Evolutionary conservation across 2,329 filamentous ascomycete genomes (phyloP), one percentile per base, ranked within the genome.

Genomic region (Trichoderma atroviride): DNA sequence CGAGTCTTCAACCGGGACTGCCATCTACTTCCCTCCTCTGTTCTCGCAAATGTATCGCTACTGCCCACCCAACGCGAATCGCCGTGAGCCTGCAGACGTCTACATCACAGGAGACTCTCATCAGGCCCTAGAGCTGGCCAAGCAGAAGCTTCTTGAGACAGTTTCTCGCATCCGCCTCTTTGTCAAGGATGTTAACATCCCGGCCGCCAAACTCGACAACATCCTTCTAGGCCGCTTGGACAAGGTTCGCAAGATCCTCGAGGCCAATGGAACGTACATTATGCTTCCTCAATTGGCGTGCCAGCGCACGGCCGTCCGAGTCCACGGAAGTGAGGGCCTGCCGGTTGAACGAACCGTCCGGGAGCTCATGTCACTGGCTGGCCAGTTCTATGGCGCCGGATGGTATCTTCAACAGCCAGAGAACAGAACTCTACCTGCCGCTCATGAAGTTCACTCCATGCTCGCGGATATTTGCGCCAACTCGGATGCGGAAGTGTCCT

Each of bases 211-310:
- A 83, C 93, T 98, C 72, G 96, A 99, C 80, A 96, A 91, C 78
- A 95, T 99, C 74, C 81, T 99, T 70, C 88, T 98, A 43, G 92
- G 92, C 75, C 91, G 96, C 31, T 85, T 98, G 75, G 95, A 98
- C 81, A 98, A 98, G 81, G 93, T 99, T 70, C 93, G 94, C 76
- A 97, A 97, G 84, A 97, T 99, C 73, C 95, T 97, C 81, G 96
- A 99, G 78, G 91, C 91, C 68, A 98, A 98, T 76, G 96, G 95
- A 47, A 96, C 95, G 7, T 97, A 96, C 79, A 93, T 99, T 74
- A 87, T 97, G 78, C 93, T 99, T 73, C 96, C 96, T 9, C 89
- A 91, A 24, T 85, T 99, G 52, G 96, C 93, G 27, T 93, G 92
- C 73, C 91, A 95, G 79, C 91, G 92, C 70, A 93, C 90, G 73